Percentiles rank a stretch among this genome's conserved stretches.
phyloP scores from a whole-genome alignment of 768 basidiomycete genomes.

The Suillus spraguei region DNA sequence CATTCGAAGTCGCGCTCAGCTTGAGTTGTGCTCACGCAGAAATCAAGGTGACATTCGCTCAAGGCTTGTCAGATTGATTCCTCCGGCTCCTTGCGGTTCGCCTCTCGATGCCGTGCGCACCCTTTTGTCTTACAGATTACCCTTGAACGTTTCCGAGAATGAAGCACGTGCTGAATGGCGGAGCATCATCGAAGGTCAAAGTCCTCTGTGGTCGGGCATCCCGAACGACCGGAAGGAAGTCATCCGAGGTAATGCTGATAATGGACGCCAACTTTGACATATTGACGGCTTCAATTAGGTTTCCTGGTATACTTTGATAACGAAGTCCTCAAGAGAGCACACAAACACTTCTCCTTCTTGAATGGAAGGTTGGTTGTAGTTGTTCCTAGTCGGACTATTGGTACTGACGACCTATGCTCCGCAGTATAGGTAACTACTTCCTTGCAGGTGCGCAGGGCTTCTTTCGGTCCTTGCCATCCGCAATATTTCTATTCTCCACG shows the following conservation, averaged over 20 bases:
- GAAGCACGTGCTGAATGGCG: constrained; percentile 91
- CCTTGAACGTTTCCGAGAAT: constrained; percentile 63
- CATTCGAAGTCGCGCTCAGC: constrained; percentile 11
- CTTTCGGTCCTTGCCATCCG: constrained; percentile 90
- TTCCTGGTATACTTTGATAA: constrained; percentile 93
- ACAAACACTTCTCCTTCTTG: constrained; percentile 92
- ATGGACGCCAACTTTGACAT: background rate
- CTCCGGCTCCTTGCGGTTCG: constrained; percentile 56
- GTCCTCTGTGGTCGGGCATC: constrained; percentile 80
- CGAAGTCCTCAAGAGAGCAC: constrained; percentile 83
- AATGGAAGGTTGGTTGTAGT: constrained; percentile 69
- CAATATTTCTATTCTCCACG: constrained; percentile 91
- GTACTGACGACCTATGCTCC: constrained; percentile 4
- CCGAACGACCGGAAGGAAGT: constrained; percentile 90
- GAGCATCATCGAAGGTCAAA: constrained; percentile 87
- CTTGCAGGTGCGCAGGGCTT: constrained; percentile 87
- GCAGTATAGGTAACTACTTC: constrained; percentile 88
- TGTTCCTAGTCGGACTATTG: background rate
- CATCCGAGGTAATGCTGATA: constrained; percentile 63
- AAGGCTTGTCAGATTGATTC: constrained; percentile 86
- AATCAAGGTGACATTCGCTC: constrained; percentile 83
- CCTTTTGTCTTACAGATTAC: constrained; percentile 80
- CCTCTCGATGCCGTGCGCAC: constrained; percentile 73
- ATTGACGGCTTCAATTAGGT: constrained; percentile 44
- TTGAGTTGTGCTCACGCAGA: constrained; percentile 12